Evolutionary conservation across 768 basidiomycete species (phyloP).

Genomic region (Trichaptum fuscoviolaceum): DNA sequence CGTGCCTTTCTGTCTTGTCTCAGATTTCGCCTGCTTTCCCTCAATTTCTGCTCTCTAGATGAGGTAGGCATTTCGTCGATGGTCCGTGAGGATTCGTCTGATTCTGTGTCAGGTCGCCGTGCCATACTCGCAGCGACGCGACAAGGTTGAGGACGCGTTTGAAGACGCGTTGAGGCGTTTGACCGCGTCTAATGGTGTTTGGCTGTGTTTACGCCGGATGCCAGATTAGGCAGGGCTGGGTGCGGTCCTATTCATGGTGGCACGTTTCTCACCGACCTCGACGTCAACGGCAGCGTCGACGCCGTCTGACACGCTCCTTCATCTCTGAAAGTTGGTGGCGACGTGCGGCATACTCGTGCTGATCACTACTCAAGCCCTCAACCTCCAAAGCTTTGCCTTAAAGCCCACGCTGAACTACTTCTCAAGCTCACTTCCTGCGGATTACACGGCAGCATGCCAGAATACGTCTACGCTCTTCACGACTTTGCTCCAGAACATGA

Average conservation of each 20-base stretch:
- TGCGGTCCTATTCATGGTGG: slow-evolving; percentile 1
- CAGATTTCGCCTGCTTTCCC: not conserved
- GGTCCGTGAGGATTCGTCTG: not conserved
- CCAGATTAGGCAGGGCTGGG: not conserved
- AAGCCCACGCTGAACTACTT: not conserved
- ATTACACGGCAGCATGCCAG: slow-evolving; percentile 43
- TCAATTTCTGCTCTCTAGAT: not conserved
- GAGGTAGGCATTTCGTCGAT: not conserved
- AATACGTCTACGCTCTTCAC: slow-evolving; percentile 85
- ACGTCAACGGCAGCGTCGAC: not conserved
- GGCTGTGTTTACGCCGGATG: not conserved
- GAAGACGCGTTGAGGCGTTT: not conserved
- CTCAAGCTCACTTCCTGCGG: not conserved
- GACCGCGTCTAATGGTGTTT: not conserved
- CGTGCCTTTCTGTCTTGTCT: not conserved
- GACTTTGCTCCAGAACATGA: slow-evolving; percentile 89
- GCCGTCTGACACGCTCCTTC: not conserved
- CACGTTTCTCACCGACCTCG: slow-evolving; percentile 1
- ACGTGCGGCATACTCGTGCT: not conserved
- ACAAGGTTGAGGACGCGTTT: not conserved
- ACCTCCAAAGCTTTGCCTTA: not conserved
- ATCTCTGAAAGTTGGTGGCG: not conserved
- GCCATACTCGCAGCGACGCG: not conserved
- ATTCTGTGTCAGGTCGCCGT: not conserved
- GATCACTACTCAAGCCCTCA: not conserved